Conservation (phyloP, 352 stramenopile genomes). For the Globisporangium echinulatum region DNA sequence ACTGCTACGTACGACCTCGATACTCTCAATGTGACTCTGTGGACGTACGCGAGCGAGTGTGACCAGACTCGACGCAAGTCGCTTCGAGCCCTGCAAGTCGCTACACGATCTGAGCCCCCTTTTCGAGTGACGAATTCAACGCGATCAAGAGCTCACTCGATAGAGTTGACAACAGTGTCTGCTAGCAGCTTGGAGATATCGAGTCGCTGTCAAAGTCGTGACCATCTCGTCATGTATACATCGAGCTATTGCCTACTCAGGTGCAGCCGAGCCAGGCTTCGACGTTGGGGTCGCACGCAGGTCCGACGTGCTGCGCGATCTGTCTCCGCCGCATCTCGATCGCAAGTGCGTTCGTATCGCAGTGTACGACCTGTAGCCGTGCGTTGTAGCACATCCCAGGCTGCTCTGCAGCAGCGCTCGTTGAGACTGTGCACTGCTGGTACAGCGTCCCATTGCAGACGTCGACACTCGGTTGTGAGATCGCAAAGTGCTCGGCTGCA, state of each 20-base stretch:
- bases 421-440: slow-evolving; percentile 18
- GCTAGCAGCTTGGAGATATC: too few species aligned
- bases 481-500: slow-evolving; percentile 9
- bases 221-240: not conserved
- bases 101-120: too few species aligned
- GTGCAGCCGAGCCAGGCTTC: slow-evolving; percentile 28
- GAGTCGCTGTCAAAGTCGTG: too few species aligned
- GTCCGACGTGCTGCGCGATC: slow-evolving; percentile 12
- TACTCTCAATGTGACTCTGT: too few species aligned
- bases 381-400: slow-evolving; percentile 31
- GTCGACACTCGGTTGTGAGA: slow-evolving; percentile 15
- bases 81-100: too few species aligned
- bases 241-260: slow-evolving; percentile 3
- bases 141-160: too few species aligned
- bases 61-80: too few species aligned
- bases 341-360: slow-evolving; percentile 14
- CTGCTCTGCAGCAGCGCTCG: not conserved
- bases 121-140: too few species aligned
- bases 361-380: slow-evolving; percentile 22
- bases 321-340: slow-evolving; percentile 1
- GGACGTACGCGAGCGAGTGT: too few species aligned
- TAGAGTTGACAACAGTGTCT: too few species aligned
- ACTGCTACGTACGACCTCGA: too few species aligned
- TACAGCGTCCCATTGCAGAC: slow-evolving; percentile 37
- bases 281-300: slow-evolving; percentile 17